Evolutionary conservation across 2,329 filamentous ascomycete species (phyloP), one percentile per base, ranked within the genome.

Genomic region (Penicillium sp.): DNA sequence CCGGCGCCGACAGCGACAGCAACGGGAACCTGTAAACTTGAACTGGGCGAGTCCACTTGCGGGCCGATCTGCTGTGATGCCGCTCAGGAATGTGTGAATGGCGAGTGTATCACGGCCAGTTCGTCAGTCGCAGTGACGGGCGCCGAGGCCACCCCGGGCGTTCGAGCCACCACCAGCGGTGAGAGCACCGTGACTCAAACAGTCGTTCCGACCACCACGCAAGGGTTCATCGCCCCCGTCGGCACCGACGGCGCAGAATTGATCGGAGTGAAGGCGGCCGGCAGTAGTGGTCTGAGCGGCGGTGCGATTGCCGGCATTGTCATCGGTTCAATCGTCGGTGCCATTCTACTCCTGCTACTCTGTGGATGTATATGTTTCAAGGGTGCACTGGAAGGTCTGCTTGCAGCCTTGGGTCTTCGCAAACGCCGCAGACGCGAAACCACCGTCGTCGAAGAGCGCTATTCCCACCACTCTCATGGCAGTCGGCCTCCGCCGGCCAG

Each of bases 221-320:
- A 71, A 36, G 66, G 61, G 7, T 76, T 75, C 54, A 66, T 68
- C n/a, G 68, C 72, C 5, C 72, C 74, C 0, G 67, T 74, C 1
- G 66, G 66, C 33, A 73, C 73, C 5, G 65, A 69, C 40, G 72
- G 72, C 3, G 65, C 64, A 24, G 59, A 65, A 3, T 50, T 72
- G 39, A 61, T 68, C 18, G 67, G 65, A 11, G 58, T 62, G 5
- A 56, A 66, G 28, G 62, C 64, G 5, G 43, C 58, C 11, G 50
- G 45, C 37, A 59, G 56, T 6, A 61, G 66, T 34, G 71, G 73
- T 24, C 62, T 77, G 24, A 76, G 72, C 48, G 73, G 72, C 13
- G 74, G 74, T 24, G 74, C 74, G 1, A 77, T 77, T 48, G 74
- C 74, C 18, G 74, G 74, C 35, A 77, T 77, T 43, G 74, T 77